phyloP scores from a whole-genome alignment of 2,329 filamentous ascomycete species.

The Huntiella bhutanensis region DNA sequence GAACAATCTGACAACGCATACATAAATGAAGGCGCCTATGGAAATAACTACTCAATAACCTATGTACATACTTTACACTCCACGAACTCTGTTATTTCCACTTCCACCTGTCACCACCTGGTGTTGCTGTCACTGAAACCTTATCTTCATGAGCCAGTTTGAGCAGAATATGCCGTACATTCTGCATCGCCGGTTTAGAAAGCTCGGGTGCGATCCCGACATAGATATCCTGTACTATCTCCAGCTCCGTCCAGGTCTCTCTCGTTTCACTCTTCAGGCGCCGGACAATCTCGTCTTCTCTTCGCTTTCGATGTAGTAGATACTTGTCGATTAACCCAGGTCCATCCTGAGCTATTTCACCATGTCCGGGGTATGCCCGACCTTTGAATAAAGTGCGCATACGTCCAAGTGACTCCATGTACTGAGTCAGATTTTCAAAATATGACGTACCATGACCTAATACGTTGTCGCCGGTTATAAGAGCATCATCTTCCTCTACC shows the following conservation, averaged over 20 bases:
- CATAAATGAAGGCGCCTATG: too few species aligned
- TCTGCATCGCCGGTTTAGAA: constrained; percentile 55
- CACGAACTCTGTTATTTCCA: too few species aligned
- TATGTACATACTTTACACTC: too few species aligned
- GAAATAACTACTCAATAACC: too few species aligned
- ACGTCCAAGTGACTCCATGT: constrained; percentile 46
- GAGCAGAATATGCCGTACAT: constrained; percentile 56
- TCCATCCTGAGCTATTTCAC: constrained; percentile 56
- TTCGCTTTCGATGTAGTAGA: constrained; percentile 57
- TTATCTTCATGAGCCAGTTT: constrained; percentile 63
- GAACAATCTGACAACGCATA: too few species aligned
- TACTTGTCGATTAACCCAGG: constrained; percentile 60
- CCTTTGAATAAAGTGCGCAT: constrained; percentile 47
- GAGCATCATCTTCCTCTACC: constrained; percentile 57
- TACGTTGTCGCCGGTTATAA: constrained; percentile 83
- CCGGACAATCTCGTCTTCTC: constrained; percentile 60
- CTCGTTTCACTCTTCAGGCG: constrained; percentile 26
- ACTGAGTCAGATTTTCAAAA: constrained; percentile 56
- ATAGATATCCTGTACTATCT: constrained; percentile 80
- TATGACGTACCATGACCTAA: constrained; percentile 73
- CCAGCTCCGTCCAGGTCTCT: constrained; percentile 46
- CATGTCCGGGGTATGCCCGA: constrained; percentile 74
- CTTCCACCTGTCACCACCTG: too few species aligned
- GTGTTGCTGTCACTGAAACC: constrained; percentile 21
- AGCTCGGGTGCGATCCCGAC: constrained; percentile 56